A percentile compares a stretch with the other conserved stretches of the same genome.
Evolutionary conservation across 768 basidiomycete genomes (phyloP).

Genomic region (Tricholoma matsutake): DNA sequence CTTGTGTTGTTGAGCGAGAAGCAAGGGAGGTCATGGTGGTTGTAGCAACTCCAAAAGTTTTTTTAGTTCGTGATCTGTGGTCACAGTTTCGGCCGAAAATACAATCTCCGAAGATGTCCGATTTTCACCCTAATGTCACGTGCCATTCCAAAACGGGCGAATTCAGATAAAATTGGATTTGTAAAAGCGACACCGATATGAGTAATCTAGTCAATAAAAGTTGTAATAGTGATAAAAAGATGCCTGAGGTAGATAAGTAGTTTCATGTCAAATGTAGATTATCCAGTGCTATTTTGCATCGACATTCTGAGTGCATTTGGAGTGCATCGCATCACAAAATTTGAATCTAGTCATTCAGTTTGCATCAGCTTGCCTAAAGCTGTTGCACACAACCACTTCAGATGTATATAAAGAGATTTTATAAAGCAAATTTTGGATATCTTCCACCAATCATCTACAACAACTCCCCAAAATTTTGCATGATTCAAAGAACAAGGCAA

Average conservation of each 20-base stretch:
- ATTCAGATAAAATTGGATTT: neutral
- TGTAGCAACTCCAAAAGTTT: neutral
- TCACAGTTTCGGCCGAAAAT: neutral
- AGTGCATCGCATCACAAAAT: neutral
- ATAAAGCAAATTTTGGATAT: neutral
- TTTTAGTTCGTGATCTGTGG: neutral
- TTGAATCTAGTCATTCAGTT: neutral
- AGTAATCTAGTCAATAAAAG: neutral
- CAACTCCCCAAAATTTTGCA: neutral
- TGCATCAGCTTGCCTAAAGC: neutral
- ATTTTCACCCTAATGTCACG: neutral
- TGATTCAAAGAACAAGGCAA: neutral
- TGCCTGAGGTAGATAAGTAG: neutral
- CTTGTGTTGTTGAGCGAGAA: slow-evolving; percentile 59
- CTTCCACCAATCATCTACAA: neutral
- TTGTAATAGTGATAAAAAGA: neutral
- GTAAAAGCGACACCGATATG: neutral
- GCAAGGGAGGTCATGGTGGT: slow-evolving; percentile 63
- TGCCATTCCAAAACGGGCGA: neutral
- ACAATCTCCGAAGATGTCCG: neutral
- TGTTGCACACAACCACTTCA: neutral
- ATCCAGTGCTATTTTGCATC: neutral
- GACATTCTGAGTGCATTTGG: neutral
- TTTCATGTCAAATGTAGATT: neutral
- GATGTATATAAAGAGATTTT: neutral